phyloP scores from a whole-genome alignment of 768 basidiomycete species.

The Austroboletus eburneus region DNA sequence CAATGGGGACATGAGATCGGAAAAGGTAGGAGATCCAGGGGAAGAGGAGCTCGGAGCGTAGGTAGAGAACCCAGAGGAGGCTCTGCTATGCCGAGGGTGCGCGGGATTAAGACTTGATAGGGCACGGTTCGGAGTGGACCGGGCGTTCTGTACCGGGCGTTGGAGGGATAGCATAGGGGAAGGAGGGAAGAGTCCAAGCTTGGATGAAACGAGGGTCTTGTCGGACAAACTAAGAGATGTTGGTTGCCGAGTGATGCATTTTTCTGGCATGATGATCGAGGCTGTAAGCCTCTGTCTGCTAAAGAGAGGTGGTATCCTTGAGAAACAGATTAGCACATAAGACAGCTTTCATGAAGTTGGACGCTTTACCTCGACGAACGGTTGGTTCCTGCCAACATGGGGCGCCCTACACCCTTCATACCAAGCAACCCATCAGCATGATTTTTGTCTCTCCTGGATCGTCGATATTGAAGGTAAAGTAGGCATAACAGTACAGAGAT shows the following conservation, averaged over 20 bases:
- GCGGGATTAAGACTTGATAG: constrained; percentile 20
- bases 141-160: constrained; percentile 1
- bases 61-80: constrained; percentile 32
- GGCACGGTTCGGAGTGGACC: constrained; percentile 14
- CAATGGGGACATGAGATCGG: constrained; percentile 27
- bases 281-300: constrained; percentile 42
- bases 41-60: constrained; percentile 32
- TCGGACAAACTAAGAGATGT: constrained; percentile 40
- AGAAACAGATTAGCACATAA: neutral
- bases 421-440: constrained; percentile 39
- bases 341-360: neutral
- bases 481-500: constrained; percentile 29
- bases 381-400: constrained; percentile 5
- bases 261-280: constrained; percentile 52
- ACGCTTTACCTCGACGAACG: constrained; percentile 13
- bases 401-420: constrained; percentile 3
- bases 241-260: constrained; percentile 37
- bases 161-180: constrained; percentile 35
- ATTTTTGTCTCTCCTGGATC: constrained; percentile 37
- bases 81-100: constrained; percentile 30
- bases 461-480: constrained; percentile 34
- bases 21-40: constrained; percentile 4
- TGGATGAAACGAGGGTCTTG: constrained; percentile 38
- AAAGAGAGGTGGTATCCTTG: constrained; percentile 26
- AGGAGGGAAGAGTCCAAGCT: constrained; percentile 38